Evolutionary conservation across 2,329 filamentous ascomycete species (phyloP).

Genomic region (Ascochyta pisi): DNA sequence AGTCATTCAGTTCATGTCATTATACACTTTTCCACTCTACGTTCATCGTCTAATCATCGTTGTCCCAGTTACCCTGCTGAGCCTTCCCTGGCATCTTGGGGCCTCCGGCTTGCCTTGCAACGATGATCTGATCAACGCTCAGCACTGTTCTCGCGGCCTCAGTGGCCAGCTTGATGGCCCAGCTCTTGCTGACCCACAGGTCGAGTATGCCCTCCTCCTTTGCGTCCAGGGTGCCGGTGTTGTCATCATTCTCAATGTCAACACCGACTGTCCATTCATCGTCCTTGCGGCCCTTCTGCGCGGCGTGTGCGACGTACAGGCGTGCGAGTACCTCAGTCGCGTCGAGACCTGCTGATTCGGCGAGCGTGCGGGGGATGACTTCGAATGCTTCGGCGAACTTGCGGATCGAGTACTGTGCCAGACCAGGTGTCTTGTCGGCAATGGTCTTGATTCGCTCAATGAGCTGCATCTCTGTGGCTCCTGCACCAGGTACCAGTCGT

Average conservation of each 20-base stretch:
- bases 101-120: slow-evolving; percentile 93
- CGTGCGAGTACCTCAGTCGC: slow-evolving; percentile 95
- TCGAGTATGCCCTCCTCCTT: slow-evolving; percentile 90
- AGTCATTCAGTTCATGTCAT: slow-evolving; percentile 10
- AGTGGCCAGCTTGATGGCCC: slow-evolving; percentile 96
- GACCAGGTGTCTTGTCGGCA: slow-evolving; percentile 89
- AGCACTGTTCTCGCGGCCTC: slow-evolving; percentile 93
- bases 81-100: slow-evolving; percentile 97
- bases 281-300: slow-evolving; percentile 58
- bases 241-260: slow-evolving; percentile 88
- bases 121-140: slow-evolving; percentile 98
- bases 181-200: slow-evolving; percentile 88
- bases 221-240: slow-evolving; percentile 82
- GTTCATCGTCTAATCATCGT: slow-evolving; percentile 56
- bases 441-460: slow-evolving; percentile 89
- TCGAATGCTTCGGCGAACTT: slow-evolving; percentile 98
- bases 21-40: slow-evolving; percentile 1
- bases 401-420: slow-evolving; percentile 95
- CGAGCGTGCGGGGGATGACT: slow-evolving; percentile 90
- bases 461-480: slow-evolving; percentile 92
- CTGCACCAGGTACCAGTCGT: slow-evolving; percentile 89
- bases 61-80: slow-evolving; percentile 71
- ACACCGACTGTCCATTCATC: slow-evolving; percentile 92
- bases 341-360: slow-evolving; percentile 93
- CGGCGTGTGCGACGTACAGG: slow-evolving; percentile 89